phyloP scores from a whole-genome alignment of 345 rosid species.

The Brassica incana region DNA sequence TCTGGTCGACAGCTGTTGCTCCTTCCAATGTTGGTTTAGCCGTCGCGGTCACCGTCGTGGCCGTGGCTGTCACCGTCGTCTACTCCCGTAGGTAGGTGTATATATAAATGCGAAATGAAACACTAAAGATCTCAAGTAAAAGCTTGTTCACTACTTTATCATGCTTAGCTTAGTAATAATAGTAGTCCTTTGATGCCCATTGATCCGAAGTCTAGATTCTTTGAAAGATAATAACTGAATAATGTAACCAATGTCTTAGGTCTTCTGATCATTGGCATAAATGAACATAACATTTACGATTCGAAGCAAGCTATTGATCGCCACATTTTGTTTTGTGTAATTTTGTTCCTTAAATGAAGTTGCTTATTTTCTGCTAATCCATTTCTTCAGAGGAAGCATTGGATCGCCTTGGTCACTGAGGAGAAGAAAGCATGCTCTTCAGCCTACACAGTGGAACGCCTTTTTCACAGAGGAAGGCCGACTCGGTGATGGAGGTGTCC shows the following conservation, averaged over 20 bases:
- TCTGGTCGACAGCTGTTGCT: slow-evolving; percentile 47
- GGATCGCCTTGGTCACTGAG: slow-evolving; percentile 92
- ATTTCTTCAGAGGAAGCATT: slow-evolving; percentile 60
- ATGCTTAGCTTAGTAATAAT: slow-evolving; percentile 12
- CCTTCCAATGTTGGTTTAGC: slow-evolving; percentile 61
- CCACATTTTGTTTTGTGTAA: background rate
- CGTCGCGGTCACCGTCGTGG: slow-evolving; percentile 71
- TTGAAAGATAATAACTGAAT: background rate
- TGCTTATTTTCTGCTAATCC: slow-evolving; percentile 24
- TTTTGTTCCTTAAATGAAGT: background rate
- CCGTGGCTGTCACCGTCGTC: slow-evolving; percentile 62
- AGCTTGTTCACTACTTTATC: slow-evolving; percentile 5
- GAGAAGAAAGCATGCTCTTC: slow-evolving; percentile 85
- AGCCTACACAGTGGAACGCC: slow-evolving; percentile 70
- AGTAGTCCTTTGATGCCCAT: background rate
- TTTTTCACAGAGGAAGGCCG: slow-evolving; percentile 73
- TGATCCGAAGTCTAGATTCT: background rate
- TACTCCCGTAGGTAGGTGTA: slow-evolving; percentile 58
- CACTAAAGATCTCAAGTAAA: slow-evolving; percentile 24
- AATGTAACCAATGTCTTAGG: background rate
- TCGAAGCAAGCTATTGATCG: background rate
- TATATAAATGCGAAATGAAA: slow-evolving; percentile 6
- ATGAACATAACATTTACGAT: slow-evolving; percentile 1
- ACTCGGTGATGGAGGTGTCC: slow-evolving; percentile 75
- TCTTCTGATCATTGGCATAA: background rate